phyloP scores from a whole-genome alignment of 1,284 basidiomycete species.

The Neonothopanus nambi region DNA sequence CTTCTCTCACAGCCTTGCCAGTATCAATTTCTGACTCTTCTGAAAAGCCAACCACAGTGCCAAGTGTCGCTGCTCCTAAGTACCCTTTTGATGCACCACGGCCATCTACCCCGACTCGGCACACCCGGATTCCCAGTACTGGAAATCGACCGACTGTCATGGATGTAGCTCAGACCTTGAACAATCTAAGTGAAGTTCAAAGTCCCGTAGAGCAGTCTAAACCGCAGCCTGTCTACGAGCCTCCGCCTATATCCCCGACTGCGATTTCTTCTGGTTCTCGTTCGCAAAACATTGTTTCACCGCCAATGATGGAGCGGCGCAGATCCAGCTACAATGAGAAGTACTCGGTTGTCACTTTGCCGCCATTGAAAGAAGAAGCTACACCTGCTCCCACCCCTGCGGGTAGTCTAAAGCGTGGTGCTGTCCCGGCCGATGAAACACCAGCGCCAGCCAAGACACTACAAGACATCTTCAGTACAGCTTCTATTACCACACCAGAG shows the following conservation, averaged over 20 bases:
- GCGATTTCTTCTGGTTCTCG: constrained; percentile 9
- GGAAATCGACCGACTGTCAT: constrained; percentile 71
- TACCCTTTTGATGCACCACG: constrained; percentile 6
- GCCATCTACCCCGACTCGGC: constrained; percentile 31
- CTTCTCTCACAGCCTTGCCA: constrained; percentile 15
- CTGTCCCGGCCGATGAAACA: constrained; percentile 14
- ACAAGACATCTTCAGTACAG: not conserved
- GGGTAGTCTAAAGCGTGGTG: constrained; percentile 46
- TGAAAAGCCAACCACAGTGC: constrained; percentile 2
- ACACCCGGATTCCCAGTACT: constrained; percentile 62
- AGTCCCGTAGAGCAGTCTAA: constrained; percentile 10
- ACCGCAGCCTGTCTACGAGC: not conserved
- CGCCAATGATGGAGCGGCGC: constrained; percentile 46
- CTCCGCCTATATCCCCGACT: constrained; percentile 5
- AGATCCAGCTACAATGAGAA: constrained; percentile 64
- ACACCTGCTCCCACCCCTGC: constrained; percentile 60
- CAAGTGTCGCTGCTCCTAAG: constrained; percentile 8
- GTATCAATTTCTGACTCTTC: constrained; percentile 22
- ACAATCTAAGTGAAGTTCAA: constrained; percentile 29
- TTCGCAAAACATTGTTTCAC: constrained; percentile 13
- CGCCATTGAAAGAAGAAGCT: constrained; percentile 65
- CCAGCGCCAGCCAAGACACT: not conserved
- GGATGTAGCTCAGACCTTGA: constrained; percentile 71
- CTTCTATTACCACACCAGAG: not conserved
- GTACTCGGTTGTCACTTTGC: constrained; percentile 60